Percentiles rank a stretch among this genome's conserved stretches.
These are phyloP conservation scores for Teunomyces panamensis DNA, from an alignment of 805 yeast species.

Conservation along the genomic window DNA sequence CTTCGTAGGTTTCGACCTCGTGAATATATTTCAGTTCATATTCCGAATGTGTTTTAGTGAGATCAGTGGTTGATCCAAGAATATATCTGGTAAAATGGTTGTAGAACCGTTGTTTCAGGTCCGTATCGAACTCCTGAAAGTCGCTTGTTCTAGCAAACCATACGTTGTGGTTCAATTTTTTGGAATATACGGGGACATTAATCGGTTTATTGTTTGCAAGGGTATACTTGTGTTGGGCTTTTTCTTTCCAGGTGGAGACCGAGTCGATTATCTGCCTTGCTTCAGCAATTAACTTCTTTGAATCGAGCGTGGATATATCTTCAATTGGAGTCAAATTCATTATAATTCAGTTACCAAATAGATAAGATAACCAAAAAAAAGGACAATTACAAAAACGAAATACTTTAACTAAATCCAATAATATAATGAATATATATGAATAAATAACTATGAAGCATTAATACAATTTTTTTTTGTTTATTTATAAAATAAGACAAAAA, in stretches of 20 bases:
- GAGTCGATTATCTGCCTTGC: constrained; percentile 11
- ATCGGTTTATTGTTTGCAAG: constrained; percentile 8
- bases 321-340: constrained; percentile 8
- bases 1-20: constrained; percentile 25
- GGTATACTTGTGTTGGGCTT: constrained; percentile 8
- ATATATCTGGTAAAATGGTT: constrained; percentile 8
- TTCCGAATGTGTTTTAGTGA: constrained; percentile 29
- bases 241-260: constrained; percentile 12
- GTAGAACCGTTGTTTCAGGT: constrained; percentile 10
- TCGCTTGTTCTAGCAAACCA: constrained; percentile 15
- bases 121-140: constrained; percentile 11
- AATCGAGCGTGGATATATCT: constrained; percentile 11
- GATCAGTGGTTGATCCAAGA: constrained; percentile 11
- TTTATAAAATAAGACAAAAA: constrained; percentile 2
- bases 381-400: too few species aligned
- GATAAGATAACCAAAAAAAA: too few species aligned
- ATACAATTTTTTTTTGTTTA: constrained; percentile 2
- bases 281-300: constrained; percentile 8
- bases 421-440: constrained; percentile 3
- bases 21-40: constrained; percentile 36
- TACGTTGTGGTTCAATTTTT: constrained; percentile 9
- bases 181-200: constrained; percentile 10
- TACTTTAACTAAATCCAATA: background rate
- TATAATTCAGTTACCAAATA: too few species aligned
- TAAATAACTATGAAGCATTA: constrained; percentile 3